These are phyloP conservation scores for Akebia trifoliata DNA, from an alignment of 164 flowering plant genomes.

Conservation along the genomic window DNA sequence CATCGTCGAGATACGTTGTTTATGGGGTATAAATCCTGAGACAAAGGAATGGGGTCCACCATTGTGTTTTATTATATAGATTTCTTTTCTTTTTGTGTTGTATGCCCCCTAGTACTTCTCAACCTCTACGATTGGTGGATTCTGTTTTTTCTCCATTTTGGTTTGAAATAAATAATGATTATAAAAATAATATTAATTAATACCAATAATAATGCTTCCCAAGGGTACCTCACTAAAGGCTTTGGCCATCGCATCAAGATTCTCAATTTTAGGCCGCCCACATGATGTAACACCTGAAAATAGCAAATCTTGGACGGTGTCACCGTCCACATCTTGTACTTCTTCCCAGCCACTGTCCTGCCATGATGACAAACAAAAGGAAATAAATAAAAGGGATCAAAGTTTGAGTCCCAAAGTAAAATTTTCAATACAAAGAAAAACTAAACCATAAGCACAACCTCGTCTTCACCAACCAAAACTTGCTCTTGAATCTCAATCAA, in stretches of 20 bases:
- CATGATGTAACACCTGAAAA: constrained; percentile 31
- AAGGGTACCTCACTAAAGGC: constrained; percentile 52
- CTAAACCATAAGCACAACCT: constrained; percentile 34
- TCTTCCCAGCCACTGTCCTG: constrained; percentile 97
- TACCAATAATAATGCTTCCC: not conserved
- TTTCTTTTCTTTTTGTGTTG: no score
- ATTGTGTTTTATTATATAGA: no score
- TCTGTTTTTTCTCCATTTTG: no score
- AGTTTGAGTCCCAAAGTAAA: not conserved
- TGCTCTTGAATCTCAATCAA: constrained; percentile 89
- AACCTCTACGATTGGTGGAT: no score
- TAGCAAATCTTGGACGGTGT: constrained; percentile 28
- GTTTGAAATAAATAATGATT: not conserved
- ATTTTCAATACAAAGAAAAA: not conserved
- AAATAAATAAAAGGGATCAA: not conserved
- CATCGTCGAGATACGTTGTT: no score
- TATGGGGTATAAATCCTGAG: no score
- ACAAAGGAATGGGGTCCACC: no score
- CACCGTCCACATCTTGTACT: constrained; percentile 33
- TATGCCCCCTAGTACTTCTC: no score
- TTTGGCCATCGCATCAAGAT: constrained; percentile 76
- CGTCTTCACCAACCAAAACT: constrained; percentile 47
- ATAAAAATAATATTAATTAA: no score
- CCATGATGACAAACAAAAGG: constrained; percentile 4
- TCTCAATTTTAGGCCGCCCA: constrained; percentile 46